These are phyloP conservation scores for Cylindrotheca closterium DNA, from an alignment of 108 stramenopile genomes.

Conservation along the genomic window DNA sequence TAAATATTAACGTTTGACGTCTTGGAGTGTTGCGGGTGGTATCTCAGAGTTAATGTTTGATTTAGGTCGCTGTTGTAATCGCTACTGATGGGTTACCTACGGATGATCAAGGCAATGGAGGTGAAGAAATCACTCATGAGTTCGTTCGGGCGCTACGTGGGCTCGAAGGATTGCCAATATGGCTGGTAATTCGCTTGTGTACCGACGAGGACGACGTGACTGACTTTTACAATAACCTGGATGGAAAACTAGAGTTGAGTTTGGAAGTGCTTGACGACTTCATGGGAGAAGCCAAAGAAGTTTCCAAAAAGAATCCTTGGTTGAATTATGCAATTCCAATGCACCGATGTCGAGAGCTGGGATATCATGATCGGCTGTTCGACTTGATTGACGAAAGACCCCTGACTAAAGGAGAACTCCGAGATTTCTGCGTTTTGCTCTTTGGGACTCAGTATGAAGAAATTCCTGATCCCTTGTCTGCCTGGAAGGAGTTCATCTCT, in stretches of 20 bases:
- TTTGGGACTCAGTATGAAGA: conserved; percentile 60
- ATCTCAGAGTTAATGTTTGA: neutral
- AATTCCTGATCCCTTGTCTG: conserved; percentile 33
- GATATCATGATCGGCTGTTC: conserved; percentile 52
- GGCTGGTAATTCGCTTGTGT: conserved; percentile 63
- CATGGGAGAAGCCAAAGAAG: conserved; percentile 59
- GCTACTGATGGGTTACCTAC: conserved; percentile 79
- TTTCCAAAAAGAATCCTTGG: conserved; percentile 54
- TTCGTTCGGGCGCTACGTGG: conserved; percentile 34
- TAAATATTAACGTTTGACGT: neutral
- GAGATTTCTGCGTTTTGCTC: conserved; percentile 59
- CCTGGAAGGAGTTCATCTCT: conserved; percentile 39
- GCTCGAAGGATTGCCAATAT: conserved; percentile 51
- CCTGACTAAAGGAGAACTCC: conserved; percentile 57
- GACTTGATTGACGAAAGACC: conserved; percentile 75
- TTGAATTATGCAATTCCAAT: conserved; percentile 56
- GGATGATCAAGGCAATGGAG: conserved; percentile 51
- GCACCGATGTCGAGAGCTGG: conserved; percentile 64
- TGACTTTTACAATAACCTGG: conserved; percentile 58
- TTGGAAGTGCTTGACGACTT: conserved; percentile 75
- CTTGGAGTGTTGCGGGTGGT: neutral
- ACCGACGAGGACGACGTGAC: conserved; percentile 60
- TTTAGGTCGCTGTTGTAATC: conserved; percentile 33
- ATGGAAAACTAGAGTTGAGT: conserved; percentile 46
- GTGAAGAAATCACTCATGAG: conserved; percentile 19